phyloP scores from a whole-genome alignment of 1,284 basidiomycete species.

The Cystobasidium sp. region DNA sequence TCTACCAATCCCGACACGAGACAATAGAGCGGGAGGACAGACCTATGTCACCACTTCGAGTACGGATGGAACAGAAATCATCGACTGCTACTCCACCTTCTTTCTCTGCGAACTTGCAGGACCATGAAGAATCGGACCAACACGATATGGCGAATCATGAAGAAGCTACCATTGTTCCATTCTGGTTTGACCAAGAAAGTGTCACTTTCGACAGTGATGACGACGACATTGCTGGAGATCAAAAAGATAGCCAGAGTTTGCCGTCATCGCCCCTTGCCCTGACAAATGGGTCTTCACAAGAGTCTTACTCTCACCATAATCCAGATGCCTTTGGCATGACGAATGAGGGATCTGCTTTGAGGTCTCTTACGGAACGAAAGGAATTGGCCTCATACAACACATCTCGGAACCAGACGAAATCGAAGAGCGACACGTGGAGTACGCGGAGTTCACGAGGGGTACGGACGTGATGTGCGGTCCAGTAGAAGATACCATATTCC shows the following conservation, averaged over 20 bases:
- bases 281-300: background rate
- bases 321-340: no score
- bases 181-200: slow-evolving; percentile 11
- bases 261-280: background rate
- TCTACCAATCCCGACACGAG: no score
- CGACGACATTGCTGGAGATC: background rate
- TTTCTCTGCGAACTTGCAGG: background rate
- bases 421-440: no score
- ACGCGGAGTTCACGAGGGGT: no score
- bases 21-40: background rate
- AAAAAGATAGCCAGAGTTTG: background rate
- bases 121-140: background rate
- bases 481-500: no score
- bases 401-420: no score
- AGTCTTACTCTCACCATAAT: no score
- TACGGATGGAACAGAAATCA: background rate
- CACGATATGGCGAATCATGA: background rate
- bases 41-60: background rate
- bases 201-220: slow-evolving; percentile 4
- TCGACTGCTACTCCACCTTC: slow-evolving; percentile 12
- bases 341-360: no score
- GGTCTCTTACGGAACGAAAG: no score
- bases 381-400: no score
- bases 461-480: no score
- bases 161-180: slow-evolving; percentile 4